Conservation (phyloP, 345 rosid species). For the Sisymbrium irio region DNA sequence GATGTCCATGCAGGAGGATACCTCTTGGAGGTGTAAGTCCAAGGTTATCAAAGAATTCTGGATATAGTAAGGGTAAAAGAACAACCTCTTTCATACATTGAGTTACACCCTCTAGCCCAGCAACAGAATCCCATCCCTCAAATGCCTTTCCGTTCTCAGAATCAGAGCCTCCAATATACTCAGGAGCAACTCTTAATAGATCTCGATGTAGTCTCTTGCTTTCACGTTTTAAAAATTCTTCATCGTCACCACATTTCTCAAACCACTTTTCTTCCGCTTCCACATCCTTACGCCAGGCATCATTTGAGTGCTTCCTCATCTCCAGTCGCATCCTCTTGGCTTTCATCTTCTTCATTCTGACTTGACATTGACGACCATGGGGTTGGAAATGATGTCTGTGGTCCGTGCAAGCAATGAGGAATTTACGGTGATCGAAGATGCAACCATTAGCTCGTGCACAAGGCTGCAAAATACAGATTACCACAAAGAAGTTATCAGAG, state of each 20-base stretch:
- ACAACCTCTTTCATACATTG: conserved; percentile 97
- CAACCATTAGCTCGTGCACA: conserved; percentile 95
- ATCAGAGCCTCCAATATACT: conserved; percentile 80
- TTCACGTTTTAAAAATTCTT: conserved; percentile 96
- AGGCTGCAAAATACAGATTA: conserved; percentile 61
- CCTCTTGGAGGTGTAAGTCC: conserved; percentile 98
- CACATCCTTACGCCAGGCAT: conserved; percentile 84
- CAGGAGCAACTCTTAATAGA: conserved; percentile 91
- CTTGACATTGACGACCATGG: conserved; percentile 52
- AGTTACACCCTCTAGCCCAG: conserved; percentile 92
- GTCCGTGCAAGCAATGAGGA: conserved; percentile 97
- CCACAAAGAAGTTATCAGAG: conserved; percentile 29
- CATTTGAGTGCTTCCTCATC: conserved; percentile 74
- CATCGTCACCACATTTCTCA: conserved; percentile 99
- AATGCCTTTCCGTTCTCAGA: conserved; percentile 52
- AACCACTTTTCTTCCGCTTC: conserved; percentile 99
- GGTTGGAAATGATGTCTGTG: conserved; percentile 89
- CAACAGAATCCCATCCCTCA: conserved; percentile 99
- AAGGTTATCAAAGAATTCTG: conserved; percentile 85
- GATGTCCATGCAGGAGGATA: conserved; percentile 95
- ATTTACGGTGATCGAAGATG: conserved; percentile 95
- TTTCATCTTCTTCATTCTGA: conserved; percentile 70
- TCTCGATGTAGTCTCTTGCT: conserved; percentile 93
- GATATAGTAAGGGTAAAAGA: conserved; percentile 87
- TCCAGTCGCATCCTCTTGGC: conserved; percentile 77